Percentiles rank a stretch among this genome's conserved stretches.
Evolutionary conservation across 2,329 filamentous ascomycete species (phyloP).

Genomic region (Cercospora canescens): DNA sequence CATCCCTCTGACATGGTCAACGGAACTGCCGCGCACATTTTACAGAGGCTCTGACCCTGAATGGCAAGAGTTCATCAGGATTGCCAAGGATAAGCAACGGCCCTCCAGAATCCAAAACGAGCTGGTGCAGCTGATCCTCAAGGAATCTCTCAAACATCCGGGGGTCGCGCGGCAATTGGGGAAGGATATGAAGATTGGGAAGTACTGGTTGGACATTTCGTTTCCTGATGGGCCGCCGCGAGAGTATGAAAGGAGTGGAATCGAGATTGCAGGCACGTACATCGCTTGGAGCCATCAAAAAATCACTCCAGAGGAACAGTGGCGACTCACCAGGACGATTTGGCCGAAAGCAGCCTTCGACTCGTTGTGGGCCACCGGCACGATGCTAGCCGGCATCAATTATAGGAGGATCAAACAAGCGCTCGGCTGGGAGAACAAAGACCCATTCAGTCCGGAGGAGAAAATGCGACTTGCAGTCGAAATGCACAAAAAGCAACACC

Average conservation of each 20-base stretch:
- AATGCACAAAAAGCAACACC: conserved; percentile 32
- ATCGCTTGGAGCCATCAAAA: conserved; percentile 43
- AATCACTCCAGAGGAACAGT: conserved; percentile 43
- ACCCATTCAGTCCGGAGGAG: conserved; percentile 35
- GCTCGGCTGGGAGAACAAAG: conserved; percentile 37
- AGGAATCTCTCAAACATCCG: conserved; percentile 33
- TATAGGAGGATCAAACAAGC: conserved; percentile 38
- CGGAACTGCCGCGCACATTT: conserved; percentile 41
- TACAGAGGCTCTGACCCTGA: conserved; percentile 56
- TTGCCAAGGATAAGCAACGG: conserved; percentile 45
- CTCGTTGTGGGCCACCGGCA: conserved; percentile 37
- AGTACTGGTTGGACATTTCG: conserved; percentile 49
- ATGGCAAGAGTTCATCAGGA: conserved; percentile 52
- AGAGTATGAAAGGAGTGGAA: conserved; percentile 50
- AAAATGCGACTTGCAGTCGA: conserved; percentile 32
- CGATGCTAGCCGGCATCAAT: conserved; percentile 38
- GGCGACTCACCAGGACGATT: conserved; percentile 39
- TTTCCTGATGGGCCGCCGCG: conserved; percentile 51
- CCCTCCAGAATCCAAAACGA: conserved; percentile 44
- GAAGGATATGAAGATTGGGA: conserved; percentile 42
- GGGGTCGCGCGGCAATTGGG: conserved; percentile 37
- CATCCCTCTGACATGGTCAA: conserved; percentile 51
- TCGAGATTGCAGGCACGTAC: conserved; percentile 42
- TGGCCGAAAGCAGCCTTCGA: conserved; percentile 40
- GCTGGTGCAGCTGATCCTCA: conserved; percentile 40